A percentile compares a stretch with the other conserved stretches of the same genome.
Evolutionary conservation across 768 basidiomycete species (phyloP).

Genomic region (Naganishia vishniacii): DNA sequence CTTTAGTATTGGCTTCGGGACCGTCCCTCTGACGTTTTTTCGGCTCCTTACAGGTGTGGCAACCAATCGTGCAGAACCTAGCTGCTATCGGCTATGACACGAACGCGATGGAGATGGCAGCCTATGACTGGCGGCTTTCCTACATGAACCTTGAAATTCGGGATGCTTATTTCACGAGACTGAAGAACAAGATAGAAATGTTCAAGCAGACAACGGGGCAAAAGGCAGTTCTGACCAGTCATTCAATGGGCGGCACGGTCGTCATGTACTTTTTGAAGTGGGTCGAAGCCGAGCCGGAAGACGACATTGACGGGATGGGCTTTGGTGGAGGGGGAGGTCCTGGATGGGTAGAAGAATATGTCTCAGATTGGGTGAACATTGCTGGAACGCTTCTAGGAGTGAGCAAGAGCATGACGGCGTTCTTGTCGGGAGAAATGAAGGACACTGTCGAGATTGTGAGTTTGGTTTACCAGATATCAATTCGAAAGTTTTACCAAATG

Average conservation of each 20-base stretch:
- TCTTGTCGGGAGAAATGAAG: conserved; percentile 91
- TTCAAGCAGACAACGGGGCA: conserved; percentile 66
- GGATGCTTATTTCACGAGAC: conserved; percentile 49
- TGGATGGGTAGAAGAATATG: conserved; percentile 88
- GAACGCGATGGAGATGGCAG: conserved; percentile 48
- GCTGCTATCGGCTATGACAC: conserved; percentile 86
- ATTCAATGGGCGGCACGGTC: conserved; percentile 52
- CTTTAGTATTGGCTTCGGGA: conserved; percentile 61
- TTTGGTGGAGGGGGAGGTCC: conserved; percentile 60
- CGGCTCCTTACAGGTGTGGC: conserved; percentile 51
- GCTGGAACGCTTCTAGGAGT: conserved; percentile 78
- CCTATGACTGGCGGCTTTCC: conserved; percentile 83
- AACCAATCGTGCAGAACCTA: conserved; percentile 65
- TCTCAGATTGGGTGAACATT: conserved; percentile 76
- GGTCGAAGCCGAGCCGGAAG: conserved; percentile 71
- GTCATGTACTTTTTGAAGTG: conserved; percentile 62
- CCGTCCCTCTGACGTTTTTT: conserved; percentile 43
- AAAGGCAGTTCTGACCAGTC: conserved; percentile 66
- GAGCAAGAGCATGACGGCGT: conserved; percentile 89
- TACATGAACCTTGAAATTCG: conserved; percentile 74
- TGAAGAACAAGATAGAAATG: conserved; percentile 75
- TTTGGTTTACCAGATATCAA: no score
- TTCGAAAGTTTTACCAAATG: no score
- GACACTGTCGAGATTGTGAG: conserved; percentile 58
- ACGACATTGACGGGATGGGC: conserved; percentile 56